Base-by-base conservation (phyloP, 768 basidiomycete species). In the Filobasidium wieringae region DNA sequence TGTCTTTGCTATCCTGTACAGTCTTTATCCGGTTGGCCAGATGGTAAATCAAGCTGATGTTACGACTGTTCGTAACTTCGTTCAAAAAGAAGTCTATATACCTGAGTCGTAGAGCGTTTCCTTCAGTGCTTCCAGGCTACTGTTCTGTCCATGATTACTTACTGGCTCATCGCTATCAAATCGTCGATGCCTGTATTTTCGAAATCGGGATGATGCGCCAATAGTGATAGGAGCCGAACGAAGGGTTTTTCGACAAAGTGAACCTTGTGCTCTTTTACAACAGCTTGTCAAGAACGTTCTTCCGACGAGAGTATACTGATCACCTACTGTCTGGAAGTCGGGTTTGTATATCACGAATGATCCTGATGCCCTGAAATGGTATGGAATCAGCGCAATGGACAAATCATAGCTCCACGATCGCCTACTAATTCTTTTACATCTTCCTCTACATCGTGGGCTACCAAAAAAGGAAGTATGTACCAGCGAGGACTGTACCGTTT, bases 141-240 rank as follows among this genome's bases (percentile, higher is more conserved):
- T 12, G 22, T 22, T 17, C 17, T 2, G 7, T n/a, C n/a, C n/a
- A 29, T 3, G n/a, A 2, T 32, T 14, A 68, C 84, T 45, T 63
- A 95, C 90, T 85, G 88, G 24, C 86, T 83, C 65, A 90, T 84
- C 65, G 87, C 84, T 32, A 81, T 77, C 34, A 92, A 71, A 39
- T 84, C 83, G 32, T 87, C 85, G 34, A 81, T 79, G 2, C 79
- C 78, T 41, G 77, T 79, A 0, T 56, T 58, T 19, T 78, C 79
- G 66, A 90, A 92, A 73, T 99, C 95, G 4, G 93, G 93, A 70
- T 99, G 95, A 68, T 95, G 92, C 0, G 91, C 88, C 4, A 97
- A 78, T 0, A 91, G 73, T 67, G 91, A 87, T 9, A 97, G 78
- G 4, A 97, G 75, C 12, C 93, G 84, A 40, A 92, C 81, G 64